Evolutionary conservation across 2,329 filamentous ascomycete species (phyloP).

Genomic region (Endocalyx cinctus): DNA sequence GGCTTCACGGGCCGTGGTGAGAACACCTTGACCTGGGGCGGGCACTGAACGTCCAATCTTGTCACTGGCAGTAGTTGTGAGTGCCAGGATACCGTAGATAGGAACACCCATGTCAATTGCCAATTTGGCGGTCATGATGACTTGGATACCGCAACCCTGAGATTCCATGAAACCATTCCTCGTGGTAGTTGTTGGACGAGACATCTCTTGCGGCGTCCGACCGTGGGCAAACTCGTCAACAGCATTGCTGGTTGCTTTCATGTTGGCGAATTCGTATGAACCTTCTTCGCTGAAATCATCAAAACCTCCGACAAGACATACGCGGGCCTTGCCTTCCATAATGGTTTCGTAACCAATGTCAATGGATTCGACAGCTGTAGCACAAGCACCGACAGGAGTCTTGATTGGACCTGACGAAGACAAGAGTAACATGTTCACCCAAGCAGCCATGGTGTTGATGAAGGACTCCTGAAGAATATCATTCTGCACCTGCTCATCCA

Average conservation of each 20-base stretch:
- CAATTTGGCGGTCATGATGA: slow-evolving; percentile 96
- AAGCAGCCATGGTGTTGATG: slow-evolving; percentile 99
- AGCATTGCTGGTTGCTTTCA: slow-evolving; percentile 98
- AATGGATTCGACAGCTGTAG: slow-evolving; percentile 93
- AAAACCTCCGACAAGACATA: slow-evolving; percentile 97
- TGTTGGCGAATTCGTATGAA: slow-evolving; percentile 99
- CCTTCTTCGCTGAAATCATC: slow-evolving; percentile 99
- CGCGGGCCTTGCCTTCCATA: slow-evolving; percentile 92
- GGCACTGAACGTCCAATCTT: slow-evolving; percentile 98
- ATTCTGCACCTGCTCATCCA: slow-evolving; percentile 96
- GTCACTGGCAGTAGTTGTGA: slow-evolving; percentile 95
- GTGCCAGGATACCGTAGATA: slow-evolving; percentile 89
- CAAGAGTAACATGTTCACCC: slow-evolving; percentile 98
- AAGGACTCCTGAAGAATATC: slow-evolving; percentile 99
- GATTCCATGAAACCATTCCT: slow-evolving; percentile 99
- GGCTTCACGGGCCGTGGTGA: slow-evolving; percentile 90
- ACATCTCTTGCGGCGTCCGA: slow-evolving; percentile 95
- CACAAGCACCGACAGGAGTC: slow-evolving; percentile 95
- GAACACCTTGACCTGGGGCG: slow-evolving; percentile 91
- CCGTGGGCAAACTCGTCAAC: slow-evolving; percentile 95
- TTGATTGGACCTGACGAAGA: slow-evolving; percentile 98
- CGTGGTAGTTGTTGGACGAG: slow-evolving; percentile 92
- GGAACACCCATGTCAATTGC: slow-evolving; percentile 98
- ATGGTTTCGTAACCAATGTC: slow-evolving; percentile 99
- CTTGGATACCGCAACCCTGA: slow-evolving; percentile 94